Percentiles rank a stretch among this genome's conserved stretches.
Evolutionary conservation across 176 grass and related monocot species (phyloP).

Genomic region (Lolium rigidum): DNA sequence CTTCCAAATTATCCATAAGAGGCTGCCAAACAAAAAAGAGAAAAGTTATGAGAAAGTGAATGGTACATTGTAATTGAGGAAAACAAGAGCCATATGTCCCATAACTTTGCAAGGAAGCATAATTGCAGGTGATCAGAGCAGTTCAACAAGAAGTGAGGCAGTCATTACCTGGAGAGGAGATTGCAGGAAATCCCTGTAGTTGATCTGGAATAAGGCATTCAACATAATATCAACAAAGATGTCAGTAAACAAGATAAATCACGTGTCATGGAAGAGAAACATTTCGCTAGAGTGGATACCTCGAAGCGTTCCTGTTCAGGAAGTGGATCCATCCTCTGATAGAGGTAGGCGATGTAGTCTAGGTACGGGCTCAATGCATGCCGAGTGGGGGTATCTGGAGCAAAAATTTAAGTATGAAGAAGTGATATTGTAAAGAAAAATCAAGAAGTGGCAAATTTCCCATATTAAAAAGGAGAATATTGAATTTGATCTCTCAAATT

Average conservation of each 20-base stretch:
- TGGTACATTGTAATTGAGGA: neutral
- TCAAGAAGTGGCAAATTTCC: neutral
- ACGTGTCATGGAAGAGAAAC: conserved; percentile 7
- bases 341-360: conserved; percentile 82
- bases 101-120: conserved; percentile 29
- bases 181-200: conserved; percentile 97
- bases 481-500: neutral
- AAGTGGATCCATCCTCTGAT: conserved; percentile 92
- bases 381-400: conserved; percentile 50
- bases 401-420: conserved; percentile 28
- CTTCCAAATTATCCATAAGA: conserved; percentile 99
- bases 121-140: conserved; percentile 20
- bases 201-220: conserved; percentile 57
- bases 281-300: conserved; percentile 58
- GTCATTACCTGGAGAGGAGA: conserved; percentile 91
- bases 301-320: conserved; percentile 98
- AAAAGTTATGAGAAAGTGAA: conserved; percentile 31
- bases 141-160: conserved; percentile 14
- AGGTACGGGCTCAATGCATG: conserved; percentile 77
- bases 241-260: conserved; percentile 19
- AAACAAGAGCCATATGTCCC: neutral
- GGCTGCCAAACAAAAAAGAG: conserved; percentile 56
- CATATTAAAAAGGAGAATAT: neutral
- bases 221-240: conserved; percentile 42
- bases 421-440: neutral